Base-by-base conservation (phyloP, 768 basidiomycete genomes). In the Cubamyces lactineus region DNA sequence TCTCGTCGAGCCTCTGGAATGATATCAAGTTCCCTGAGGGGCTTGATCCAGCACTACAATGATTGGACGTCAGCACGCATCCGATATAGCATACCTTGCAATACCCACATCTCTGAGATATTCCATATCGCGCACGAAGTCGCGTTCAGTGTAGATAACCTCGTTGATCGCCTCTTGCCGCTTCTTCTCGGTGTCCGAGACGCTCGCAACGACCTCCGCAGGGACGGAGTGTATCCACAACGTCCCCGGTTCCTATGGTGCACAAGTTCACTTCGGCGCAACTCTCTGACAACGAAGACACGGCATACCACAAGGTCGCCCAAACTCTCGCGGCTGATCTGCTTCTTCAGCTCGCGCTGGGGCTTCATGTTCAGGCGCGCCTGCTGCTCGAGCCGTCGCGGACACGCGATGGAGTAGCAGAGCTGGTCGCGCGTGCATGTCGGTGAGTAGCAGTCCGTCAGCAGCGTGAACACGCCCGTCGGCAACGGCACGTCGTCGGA, bases 101-200 rank as follows among this genome's bases (percentile, higher is more conserved):
- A 47, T 6, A 66, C 92, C 69, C 70, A 96, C 92, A 72, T 98
- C 96, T 65, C 96, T 89, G 49, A 99, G 83, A 71, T 98, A 98
- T 75, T 99, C 97, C 86, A 98, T 86, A 76, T 98, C 97, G 59
- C 94, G 85, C 47, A 99, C 96, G 74, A 99, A 98, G 77, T 98
- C 97, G 26, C 96, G 85, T 73, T 98, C 97, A 8, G 97, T 99
- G 68, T 88, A 88, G 38, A 88, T 88, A 39, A 97, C 93, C 78
- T 99, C 97, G 71, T 98, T 98, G 79, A 99, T 98, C 21, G 94
- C 93, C 74, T 99, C 97, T 73, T 98, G 96, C 1, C 96, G 84
- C 74, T 85, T 95, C 83, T 96, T 97, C 80, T 99, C 96, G 24
- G 81, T 81, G 60, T 97, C 96, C 4, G 91, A 90, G 23, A 98